These are phyloP conservation scores for Pulveroboletus sp. DNA, from an alignment of 768 basidiomycete genomes.

Conservation along the genomic window DNA sequence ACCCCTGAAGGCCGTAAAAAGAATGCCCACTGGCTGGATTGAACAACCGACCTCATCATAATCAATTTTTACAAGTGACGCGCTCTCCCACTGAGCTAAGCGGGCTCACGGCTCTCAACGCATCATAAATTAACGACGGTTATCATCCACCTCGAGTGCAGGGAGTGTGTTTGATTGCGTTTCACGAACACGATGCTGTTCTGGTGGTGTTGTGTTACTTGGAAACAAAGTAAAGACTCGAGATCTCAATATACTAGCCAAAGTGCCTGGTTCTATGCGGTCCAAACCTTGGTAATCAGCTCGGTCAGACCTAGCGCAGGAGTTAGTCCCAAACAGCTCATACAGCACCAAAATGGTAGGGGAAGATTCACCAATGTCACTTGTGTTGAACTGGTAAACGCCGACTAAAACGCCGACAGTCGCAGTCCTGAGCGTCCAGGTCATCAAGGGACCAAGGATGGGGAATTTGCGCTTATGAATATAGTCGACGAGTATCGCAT, in stretches of 20 bases:
- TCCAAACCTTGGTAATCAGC: slow-evolving; percentile 78
- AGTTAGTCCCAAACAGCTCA: neutral
- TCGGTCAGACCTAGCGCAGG: slow-evolving; percentile 68
- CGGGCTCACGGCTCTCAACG: neutral
- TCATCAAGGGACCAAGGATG: slow-evolving; percentile 57
- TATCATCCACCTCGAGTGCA: neutral
- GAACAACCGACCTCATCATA: slow-evolving; percentile 44
- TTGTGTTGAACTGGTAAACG: slow-evolving; percentile 97
- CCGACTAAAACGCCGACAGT: slow-evolving; percentile 85
- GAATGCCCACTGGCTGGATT: slow-evolving; percentile 41
- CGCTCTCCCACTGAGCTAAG: slow-evolving; percentile 36
- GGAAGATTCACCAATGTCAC: slow-evolving; percentile 79
- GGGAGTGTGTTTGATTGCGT: too few relatives aligned
- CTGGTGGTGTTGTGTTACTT: neutral
- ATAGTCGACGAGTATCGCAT: slow-evolving; percentile 79
- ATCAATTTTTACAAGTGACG: slow-evolving; percentile 33
- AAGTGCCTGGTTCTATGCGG: slow-evolving; percentile 45
- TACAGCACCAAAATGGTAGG: neutral
- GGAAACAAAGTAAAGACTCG: neutral
- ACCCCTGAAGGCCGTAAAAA: neutral
- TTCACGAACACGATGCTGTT: too few relatives aligned
- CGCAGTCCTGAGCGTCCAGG: slow-evolving; percentile 73
- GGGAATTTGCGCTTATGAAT: slow-evolving; percentile 92
- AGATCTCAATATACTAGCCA: neutral
- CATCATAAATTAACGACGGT: too few relatives aligned